Conservation (phyloP, 2,329 filamentous ascomycete species). For the Ustulina deusta region DNA sequence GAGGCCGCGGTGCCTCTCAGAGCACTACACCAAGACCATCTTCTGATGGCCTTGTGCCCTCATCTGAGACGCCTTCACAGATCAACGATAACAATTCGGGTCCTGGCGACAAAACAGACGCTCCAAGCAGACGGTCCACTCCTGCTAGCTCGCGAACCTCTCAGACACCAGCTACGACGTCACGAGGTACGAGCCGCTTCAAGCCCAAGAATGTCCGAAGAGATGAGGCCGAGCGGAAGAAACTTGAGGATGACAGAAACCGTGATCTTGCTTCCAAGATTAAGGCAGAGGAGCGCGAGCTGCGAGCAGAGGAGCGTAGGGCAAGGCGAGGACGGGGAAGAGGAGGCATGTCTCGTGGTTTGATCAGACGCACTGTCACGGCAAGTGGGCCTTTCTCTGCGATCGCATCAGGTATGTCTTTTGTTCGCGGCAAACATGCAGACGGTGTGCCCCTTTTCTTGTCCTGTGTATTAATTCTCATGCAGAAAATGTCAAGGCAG, state of each 20-base stretch:
- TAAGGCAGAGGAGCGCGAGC: conserved; percentile 51
- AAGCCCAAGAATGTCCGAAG: conserved; percentile 62
- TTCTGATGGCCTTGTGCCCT: conserved; percentile 29
- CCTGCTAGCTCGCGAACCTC: conserved; percentile 43
- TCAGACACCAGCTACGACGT: conserved; percentile 53
- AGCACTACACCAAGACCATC: conserved; percentile 29
- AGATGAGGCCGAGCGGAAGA: conserved; percentile 64
- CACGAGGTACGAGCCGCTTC: conserved; percentile 57
- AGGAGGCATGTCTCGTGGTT: conserved; percentile 50
- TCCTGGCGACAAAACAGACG: conserved; percentile 10
- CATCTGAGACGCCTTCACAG: conserved; percentile 33
- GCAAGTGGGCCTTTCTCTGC: conserved; percentile 55
- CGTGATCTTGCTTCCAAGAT: conserved; percentile 48
- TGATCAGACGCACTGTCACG: conserved; percentile 48
- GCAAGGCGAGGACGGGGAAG: conserved; percentile 53
- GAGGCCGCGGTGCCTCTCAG: conserved; percentile 40
- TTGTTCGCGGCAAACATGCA: background rate
- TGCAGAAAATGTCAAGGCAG: conserved; percentile 46
- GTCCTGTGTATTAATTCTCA: conserved; percentile 18
- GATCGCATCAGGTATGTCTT: conserved; percentile 45
- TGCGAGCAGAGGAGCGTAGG: conserved; percentile 51
- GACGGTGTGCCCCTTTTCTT: background rate
- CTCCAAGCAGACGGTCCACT: conserved; percentile 31
- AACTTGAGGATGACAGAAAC: conserved; percentile 56
- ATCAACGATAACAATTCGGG: conserved; percentile 2